Evolutionary conservation across 306 rosid species (phyloP), one percentile per base, ranked within the genome.

Genomic region (Geum urbanum): DNA sequence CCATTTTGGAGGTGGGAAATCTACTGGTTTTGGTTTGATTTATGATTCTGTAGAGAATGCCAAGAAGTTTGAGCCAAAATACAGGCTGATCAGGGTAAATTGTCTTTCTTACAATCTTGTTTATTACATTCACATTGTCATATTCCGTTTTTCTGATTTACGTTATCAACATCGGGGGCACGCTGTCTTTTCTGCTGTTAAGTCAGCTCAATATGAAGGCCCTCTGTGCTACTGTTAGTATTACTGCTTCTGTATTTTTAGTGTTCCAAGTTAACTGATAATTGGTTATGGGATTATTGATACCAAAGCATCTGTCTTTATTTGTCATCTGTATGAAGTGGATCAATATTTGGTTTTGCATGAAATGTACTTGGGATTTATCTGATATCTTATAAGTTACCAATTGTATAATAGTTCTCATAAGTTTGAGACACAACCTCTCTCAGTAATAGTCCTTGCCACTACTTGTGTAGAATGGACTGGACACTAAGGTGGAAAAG

Each of bases 1-100:
- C 7, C 87, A 88, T 73, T 88, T 91, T 76, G 97, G 97, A 49
- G 97, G 97, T 18, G 97, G 92, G 11, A 91, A 91, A 77, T 86
- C 92, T 11, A 91, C 92, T 6, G 97, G 90, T n/a, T 91, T 91
- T 47, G 97, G 95, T 49, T 79, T 91, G 84, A 91, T 91, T 55
- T 91, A 90, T 56, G 96, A 90, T 43, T 73, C 96, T 0, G 90
- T 87, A 27, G 96, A 90, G n/a, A 90, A 81, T 54, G 97, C 92
- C 0, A 91, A 91, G 87, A 91, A 91, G 76, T 91, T 72, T 16
- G 97, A 91, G 69, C 97, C 97, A 19, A 91, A 91, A 79, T 88
- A 91, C 82, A 88, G 97, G 72, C 95, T 91, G 3, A 79, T 91
- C 79, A 91, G 97, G 92, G 95, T 91, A 71, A 86, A 66, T 56